Conservation (phyloP, 2,329 filamentous ascomycete genomes). For the Aspergillus brasiliensis region DNA sequence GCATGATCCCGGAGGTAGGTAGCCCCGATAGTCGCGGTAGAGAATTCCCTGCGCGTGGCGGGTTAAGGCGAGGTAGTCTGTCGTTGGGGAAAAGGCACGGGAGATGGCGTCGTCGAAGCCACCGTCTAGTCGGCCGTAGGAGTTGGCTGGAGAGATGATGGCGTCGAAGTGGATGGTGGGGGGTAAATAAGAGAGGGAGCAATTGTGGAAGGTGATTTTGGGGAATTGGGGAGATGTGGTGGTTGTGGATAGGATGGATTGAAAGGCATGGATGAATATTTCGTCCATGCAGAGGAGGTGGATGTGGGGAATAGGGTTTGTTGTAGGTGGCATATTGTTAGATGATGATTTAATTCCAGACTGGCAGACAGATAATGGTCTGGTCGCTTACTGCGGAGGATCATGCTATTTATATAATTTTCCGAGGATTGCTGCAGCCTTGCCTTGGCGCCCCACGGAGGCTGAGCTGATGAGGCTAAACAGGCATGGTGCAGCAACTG, state of each 20-base stretch:
- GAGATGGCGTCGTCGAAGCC: constrained; percentile 60
- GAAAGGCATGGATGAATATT: constrained; percentile 45
- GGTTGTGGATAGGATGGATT: constrained; percentile 34
- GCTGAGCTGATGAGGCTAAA: too few relatives aligned
- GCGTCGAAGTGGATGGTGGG: constrained; percentile 46
- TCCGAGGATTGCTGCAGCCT: too few relatives aligned
- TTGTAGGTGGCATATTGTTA: too few relatives aligned
- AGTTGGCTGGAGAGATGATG: constrained; percentile 59
- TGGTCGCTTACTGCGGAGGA: too few relatives aligned
- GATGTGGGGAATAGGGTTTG: constrained; percentile 39
- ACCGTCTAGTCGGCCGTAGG: constrained; percentile 57
- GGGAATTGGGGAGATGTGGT: constrained; percentile 28
- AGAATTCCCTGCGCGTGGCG: constrained; percentile 47
- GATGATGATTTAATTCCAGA: too few relatives aligned
- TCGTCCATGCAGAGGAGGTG: constrained; percentile 48
- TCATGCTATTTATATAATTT: too few relatives aligned
- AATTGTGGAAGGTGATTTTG: constrained; percentile 33
- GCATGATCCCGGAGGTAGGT: constrained; percentile 54
- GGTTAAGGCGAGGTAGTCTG: constrained; percentile 53
- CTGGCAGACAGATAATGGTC: too few relatives aligned
- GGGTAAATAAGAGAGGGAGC: constrained; percentile 43
- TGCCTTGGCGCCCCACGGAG: too few relatives aligned
- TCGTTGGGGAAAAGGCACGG: constrained; percentile 45
- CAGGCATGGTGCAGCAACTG: too few relatives aligned
- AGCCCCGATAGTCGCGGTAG: constrained; percentile 54